Conservation (phyloP, 352 stramenopile genomes). For the Phytopythium aichiense region DNA sequence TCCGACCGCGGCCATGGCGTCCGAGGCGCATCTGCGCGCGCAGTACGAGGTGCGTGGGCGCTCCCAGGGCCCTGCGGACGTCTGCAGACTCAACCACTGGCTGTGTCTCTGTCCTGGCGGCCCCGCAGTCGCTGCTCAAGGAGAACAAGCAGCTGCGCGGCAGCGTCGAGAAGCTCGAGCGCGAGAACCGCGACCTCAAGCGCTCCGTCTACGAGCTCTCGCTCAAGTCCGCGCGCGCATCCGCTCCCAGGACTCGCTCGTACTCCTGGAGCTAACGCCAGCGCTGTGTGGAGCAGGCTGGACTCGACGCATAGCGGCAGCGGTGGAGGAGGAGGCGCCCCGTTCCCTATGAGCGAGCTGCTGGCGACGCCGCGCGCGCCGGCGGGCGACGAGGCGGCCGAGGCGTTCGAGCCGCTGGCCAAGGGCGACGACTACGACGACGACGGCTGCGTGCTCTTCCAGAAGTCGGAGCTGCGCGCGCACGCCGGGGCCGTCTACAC, state of each 20-base stretch:
- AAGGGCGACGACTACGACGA: slow-evolving; percentile 62
- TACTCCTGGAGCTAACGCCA: not conserved
- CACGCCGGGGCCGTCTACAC: slow-evolving; percentile 83
- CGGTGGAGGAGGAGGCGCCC: slow-evolving; percentile 31
- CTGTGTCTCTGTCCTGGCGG: not conserved
- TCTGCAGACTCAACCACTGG: too few relatives aligned
- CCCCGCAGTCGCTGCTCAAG: slow-evolving; percentile 57
- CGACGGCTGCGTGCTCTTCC: slow-evolving; percentile 65
- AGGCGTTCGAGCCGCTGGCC: slow-evolving; percentile 34
- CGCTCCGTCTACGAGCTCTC: slow-evolving; percentile 89
- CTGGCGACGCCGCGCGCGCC: slow-evolving; percentile 36
- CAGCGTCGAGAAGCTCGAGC: slow-evolving; percentile 79
- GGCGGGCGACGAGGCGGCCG: slow-evolving; percentile 26
- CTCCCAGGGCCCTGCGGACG: too few relatives aligned
- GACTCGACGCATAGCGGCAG: slow-evolving; percentile 51
- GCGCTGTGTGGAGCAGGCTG: slow-evolving; percentile 27
- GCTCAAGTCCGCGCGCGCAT: slow-evolving; percentile 52
- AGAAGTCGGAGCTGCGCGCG: slow-evolving; percentile 77
- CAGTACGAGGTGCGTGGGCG: slow-evolving; percentile 68
- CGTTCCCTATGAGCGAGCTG: slow-evolving; percentile 72
- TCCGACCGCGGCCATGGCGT: slow-evolving; percentile 45
- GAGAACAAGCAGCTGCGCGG: slow-evolving; percentile 85
- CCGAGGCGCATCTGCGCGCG: slow-evolving; percentile 71
- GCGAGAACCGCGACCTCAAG: slow-evolving; percentile 89
- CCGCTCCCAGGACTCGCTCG: not conserved